phyloP scores from a whole-genome alignment of 352 stramenopile species.

The Phytophthora quininea region DNA sequence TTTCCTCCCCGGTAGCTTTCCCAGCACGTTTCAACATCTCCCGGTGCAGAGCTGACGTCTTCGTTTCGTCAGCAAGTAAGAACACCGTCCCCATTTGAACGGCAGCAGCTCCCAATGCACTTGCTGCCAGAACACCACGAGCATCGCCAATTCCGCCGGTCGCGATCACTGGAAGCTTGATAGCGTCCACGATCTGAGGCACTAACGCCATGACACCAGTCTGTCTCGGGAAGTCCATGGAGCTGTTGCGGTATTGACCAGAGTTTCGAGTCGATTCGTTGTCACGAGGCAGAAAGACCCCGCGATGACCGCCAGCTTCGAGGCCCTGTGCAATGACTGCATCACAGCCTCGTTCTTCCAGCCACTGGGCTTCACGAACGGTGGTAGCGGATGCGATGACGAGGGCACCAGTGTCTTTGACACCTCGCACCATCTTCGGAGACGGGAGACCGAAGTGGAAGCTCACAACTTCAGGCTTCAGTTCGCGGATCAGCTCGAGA shows the following conservation, averaged over 20 bases:
- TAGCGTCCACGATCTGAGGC: conserved; percentile 46
- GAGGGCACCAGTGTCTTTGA: conserved; percentile 48
- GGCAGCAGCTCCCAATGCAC: conserved; percentile 50
- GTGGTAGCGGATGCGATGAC: conserved; percentile 56
- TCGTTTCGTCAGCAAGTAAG: conserved; percentile 50
- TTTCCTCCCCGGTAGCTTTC: conserved; percentile 18
- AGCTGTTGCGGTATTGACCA: conserved; percentile 28
- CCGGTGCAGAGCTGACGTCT: conserved; percentile 39
- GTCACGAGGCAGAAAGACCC: conserved; percentile 45
- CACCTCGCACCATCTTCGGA: conserved; percentile 26
- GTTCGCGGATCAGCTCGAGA: conserved; percentile 49
- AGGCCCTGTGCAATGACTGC: conserved; percentile 61
- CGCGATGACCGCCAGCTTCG: conserved; percentile 65
- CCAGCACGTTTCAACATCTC: conserved; percentile 42
- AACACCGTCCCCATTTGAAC: conserved; percentile 73
- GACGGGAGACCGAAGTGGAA: conserved; percentile 69
- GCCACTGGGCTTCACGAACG: conserved; percentile 37
- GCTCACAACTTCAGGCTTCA: conserved; percentile 62
- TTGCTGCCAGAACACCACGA: conserved; percentile 40
- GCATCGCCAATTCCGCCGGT: conserved; percentile 62
- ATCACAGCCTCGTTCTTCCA: conserved; percentile 43
- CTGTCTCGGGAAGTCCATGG: conserved; percentile 31
- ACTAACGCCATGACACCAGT: conserved; percentile 57
- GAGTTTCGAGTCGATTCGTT: conserved; percentile 11
- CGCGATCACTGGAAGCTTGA: conserved; percentile 57